phyloP scores from a whole-genome alignment of 441 rosid genomes.

The Gossypium trilobum region DNA sequence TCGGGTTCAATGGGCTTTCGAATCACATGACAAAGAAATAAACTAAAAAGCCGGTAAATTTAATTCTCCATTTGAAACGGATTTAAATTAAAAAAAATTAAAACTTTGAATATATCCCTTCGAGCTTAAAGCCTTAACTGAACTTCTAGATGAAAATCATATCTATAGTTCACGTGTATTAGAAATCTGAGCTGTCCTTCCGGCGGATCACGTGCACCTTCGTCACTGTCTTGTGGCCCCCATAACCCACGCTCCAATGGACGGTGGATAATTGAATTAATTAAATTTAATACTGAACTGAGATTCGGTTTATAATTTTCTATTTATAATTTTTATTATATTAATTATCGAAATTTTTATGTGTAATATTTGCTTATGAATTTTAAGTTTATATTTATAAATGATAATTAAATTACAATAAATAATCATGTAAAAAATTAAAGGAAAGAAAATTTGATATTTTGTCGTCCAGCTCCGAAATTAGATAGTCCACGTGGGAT shows the following conservation, averaged over 20 bases:
- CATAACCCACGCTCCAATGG: not conserved
- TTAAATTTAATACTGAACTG: not conserved
- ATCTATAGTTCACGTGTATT: not conserved
- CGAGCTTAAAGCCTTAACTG: not conserved
- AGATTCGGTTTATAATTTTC: not conserved
- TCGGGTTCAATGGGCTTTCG: too few species aligned
- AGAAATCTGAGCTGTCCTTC: constrained; percentile 20
- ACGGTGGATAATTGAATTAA: constrained; percentile 5
- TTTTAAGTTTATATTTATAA: too few species aligned
- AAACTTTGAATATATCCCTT: too few species aligned
- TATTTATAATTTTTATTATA: not conserved
- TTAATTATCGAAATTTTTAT: not conserved
- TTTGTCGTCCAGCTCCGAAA: not conserved
- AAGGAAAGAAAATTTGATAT: not conserved
- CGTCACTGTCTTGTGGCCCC: not conserved
- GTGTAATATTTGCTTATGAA: not conserved
- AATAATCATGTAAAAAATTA: too few species aligned
- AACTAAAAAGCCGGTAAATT: too few species aligned
- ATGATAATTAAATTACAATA: too few species aligned
- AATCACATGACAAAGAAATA: too few species aligned
- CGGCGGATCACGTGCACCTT: constrained; percentile 25
- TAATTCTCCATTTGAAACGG: too few species aligned
- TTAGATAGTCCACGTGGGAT: constrained; percentile 18
- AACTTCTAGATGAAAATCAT: not conserved
- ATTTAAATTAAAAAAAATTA: too few species aligned